phyloP scores from a whole-genome alignment of 441 rosid species.

The Populus hybrid region DNA sequence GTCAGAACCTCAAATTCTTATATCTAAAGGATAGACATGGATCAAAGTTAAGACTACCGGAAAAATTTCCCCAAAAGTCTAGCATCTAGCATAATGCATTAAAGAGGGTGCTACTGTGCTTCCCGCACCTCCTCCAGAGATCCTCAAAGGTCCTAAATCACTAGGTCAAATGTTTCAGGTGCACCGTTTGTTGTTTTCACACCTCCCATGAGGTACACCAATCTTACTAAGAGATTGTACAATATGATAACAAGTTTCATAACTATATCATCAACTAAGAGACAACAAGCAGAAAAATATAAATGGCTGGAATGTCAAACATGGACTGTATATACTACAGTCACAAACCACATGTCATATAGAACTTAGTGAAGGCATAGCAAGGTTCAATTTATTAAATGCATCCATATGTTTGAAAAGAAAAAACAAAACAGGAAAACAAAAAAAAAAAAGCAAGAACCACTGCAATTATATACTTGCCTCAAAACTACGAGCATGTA shows the following conservation, averaged over 20 bases:
- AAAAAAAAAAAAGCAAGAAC: not conserved
- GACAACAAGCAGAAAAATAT: too few relatives aligned
- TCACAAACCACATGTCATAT: not conserved
- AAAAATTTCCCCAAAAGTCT: not conserved
- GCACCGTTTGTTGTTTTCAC: too few relatives aligned
- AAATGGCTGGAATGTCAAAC: not conserved
- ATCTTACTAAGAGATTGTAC: too few relatives aligned
- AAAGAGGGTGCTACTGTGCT: not conserved
- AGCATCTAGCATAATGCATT: not conserved
- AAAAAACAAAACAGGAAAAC: too few relatives aligned
- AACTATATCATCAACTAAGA: too few relatives aligned
- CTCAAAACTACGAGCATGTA: slow-evolving; percentile 32
- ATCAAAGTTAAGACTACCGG: not conserved
- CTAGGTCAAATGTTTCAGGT: too few relatives aligned
- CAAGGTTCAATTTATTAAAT: not conserved
- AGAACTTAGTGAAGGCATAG: not conserved
- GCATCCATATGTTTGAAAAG: not conserved
- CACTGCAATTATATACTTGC: slow-evolving; percentile 21
- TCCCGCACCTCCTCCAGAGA: not conserved
- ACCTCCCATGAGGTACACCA: too few relatives aligned
- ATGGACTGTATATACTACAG: not conserved
- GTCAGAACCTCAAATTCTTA: not conserved
- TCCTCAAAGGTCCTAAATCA: too few relatives aligned
- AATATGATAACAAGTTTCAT: too few relatives aligned
- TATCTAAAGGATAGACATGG: not conserved